A percentile compares a stretch with the other conserved stretches of the same genome.
These are phyloP conservation scores for Ochetophila trinervis DNA, from an alignment of 306 rosid genomes.

Conservation along the genomic window DNA sequence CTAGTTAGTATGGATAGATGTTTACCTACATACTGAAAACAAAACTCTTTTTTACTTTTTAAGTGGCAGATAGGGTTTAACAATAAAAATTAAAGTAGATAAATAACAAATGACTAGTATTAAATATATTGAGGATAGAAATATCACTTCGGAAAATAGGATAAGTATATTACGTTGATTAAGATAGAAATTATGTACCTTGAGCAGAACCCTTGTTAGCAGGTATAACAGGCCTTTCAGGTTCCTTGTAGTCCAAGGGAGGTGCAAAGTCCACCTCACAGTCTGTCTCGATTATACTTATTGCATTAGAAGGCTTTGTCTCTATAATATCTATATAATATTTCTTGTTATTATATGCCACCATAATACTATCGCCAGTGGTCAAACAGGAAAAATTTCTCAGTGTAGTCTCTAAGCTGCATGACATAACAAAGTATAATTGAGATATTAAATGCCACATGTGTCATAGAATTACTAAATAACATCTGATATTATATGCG, in stretches of 20 bases:
- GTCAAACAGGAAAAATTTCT: slow-evolving; percentile 94
- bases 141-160: background rate
- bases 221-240: slow-evolving; percentile 58
- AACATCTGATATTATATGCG: background rate
- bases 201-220: slow-evolving; percentile 51
- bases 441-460: background rate
- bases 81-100: slow-evolving; percentile 13
- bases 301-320: slow-evolving; percentile 81
- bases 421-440: slow-evolving; percentile 23
- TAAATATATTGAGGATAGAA: too few relatives aligned
- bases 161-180: background rate
- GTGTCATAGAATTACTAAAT: background rate
- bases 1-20: too few relatives aligned
- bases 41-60: too few relatives aligned
- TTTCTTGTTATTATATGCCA: slow-evolving; percentile 92
- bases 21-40: too few relatives aligned
- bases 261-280: slow-evolving; percentile 99
- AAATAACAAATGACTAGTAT: background rate
- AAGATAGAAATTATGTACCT: slow-evolving; percentile 42
- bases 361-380: slow-evolving; percentile 97
- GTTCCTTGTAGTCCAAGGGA: slow-evolving; percentile 97
- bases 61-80: too few relatives aligned
- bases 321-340: slow-evolving; percentile 92
- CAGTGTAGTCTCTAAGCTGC: slow-evolving; percentile 87
- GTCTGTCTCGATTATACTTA: slow-evolving; percentile 95